Evolutionary conservation across 2,329 filamentous ascomycete species (phyloP).

Genomic region (Pleomassaria siparia): DNA sequence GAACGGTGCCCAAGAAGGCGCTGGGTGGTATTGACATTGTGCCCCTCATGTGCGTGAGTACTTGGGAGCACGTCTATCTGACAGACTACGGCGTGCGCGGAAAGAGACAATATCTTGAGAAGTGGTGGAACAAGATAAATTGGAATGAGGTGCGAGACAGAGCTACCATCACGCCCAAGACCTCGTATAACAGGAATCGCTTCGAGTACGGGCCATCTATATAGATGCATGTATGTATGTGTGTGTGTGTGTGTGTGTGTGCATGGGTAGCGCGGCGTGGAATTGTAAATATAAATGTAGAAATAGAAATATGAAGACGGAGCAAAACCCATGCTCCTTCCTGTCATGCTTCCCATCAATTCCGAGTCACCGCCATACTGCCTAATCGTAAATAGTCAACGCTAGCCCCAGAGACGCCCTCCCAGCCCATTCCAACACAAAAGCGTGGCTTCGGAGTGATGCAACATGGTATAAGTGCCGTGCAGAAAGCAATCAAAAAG

Average conservation of each 20-base stretch:
- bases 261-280: no score
- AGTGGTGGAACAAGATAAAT: conserved; percentile 87
- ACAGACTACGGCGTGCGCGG: conserved; percentile 76
- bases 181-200: not conserved
- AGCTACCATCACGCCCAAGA: not conserved
- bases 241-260: not conserved
- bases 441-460: not conserved
- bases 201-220: no score
- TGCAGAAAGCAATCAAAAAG: not conserved
- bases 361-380: not conserved
- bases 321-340: not conserved
- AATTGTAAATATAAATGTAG: no score
- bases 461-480: conserved; percentile 3
- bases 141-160: conserved; percentile 68
- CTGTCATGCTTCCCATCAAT: not conserved
- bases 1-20: conserved; percentile 47
- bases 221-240: not conserved
- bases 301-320: not conserved
- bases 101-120: conserved; percentile 73
- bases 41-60: conserved; percentile 88
- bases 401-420: not conserved
- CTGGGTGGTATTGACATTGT: conserved; percentile 69
- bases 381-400: not conserved
- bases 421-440: not conserved
- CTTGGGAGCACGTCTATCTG: conserved; percentile 94